phyloP scores from a whole-genome alignment of 495 filamentous ascomycete species.

The Melanomma pulvis-pyrius region DNA sequence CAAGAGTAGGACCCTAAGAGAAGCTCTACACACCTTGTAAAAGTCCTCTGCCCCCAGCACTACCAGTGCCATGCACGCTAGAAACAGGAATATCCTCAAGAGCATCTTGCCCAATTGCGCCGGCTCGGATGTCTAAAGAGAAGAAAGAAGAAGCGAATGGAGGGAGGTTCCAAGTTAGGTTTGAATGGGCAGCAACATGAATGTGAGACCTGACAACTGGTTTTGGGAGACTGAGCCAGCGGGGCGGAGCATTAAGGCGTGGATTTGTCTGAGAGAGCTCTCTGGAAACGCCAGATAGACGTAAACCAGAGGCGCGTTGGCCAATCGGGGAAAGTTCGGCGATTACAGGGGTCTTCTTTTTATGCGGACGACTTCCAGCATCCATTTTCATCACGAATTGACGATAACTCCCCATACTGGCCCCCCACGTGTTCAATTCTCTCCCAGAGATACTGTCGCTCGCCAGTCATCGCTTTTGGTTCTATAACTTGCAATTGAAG shows the following conservation, averaged over 20 bases:
- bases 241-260: constrained; percentile 10
- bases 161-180: constrained; percentile 15
- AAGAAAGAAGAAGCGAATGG: constrained; percentile 14
- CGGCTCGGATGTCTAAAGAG: not conserved
- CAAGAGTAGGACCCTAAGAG: not conserved
- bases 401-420: not conserved
- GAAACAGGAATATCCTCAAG: constrained; percentile 27
- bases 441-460: not conserved
- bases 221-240: not conserved
- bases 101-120: constrained; percentile 30
- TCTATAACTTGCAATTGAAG: not conserved
- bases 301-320: not conserved
- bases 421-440: not conserved
- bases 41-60: constrained; percentile 74
- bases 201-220: constrained; percentile 4
- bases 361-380: not conserved
- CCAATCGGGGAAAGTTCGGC: constrained; percentile 17
- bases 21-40: constrained; percentile 69
- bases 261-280: not conserved
- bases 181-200: constrained; percentile 25
- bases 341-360: not conserved
- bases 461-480: not conserved
- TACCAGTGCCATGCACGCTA: constrained; percentile 22
- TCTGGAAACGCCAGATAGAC: constrained; percentile 8
- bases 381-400: not conserved